Evolutionary conservation across 148 eudicot genomes (phyloP).

Genomic region (Camellia lanceoleosa): DNA sequence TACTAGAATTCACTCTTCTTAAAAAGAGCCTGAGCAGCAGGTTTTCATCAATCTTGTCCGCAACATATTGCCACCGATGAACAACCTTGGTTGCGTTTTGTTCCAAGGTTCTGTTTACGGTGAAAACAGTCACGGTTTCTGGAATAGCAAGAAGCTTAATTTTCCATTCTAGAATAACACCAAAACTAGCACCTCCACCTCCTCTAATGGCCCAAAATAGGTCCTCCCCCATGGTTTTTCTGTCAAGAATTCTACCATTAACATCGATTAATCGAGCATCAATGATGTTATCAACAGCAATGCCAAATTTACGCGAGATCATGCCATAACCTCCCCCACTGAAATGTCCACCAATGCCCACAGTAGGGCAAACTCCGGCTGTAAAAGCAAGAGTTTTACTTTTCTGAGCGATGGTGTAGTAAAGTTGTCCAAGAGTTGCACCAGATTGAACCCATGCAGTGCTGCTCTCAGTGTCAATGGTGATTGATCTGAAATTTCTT

Average conservation of each 20-base stretch:
- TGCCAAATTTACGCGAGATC: too few relatives aligned
- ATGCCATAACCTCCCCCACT: too few relatives aligned
- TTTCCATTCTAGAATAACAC: too few relatives aligned
- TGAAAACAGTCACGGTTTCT: conserved; percentile 7
- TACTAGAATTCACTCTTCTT: background rate
- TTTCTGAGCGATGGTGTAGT: background rate
- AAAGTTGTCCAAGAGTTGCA: background rate
- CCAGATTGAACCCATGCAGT: conserved; percentile 10
- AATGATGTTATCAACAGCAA: too few relatives aligned
- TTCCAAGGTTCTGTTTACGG: background rate
- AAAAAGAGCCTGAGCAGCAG: background rate
- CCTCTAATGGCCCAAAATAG: too few relatives aligned
- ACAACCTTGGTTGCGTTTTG: conserved; percentile 1
- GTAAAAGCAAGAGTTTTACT: background rate
- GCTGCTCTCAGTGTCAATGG: background rate
- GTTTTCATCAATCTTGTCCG: background rate
- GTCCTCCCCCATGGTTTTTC: background rate
- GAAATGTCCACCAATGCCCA: background rate
- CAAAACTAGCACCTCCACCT: too few relatives aligned
- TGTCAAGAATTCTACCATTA: background rate
- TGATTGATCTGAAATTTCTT: background rate
- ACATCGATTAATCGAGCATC: too few relatives aligned
- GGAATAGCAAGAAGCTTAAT: conserved; percentile 4
- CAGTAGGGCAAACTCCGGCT: background rate
- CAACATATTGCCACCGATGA: conserved; percentile 6